phyloP scores from a whole-genome alignment of 1,139 yeast species.

The Pichia sp. region DNA sequence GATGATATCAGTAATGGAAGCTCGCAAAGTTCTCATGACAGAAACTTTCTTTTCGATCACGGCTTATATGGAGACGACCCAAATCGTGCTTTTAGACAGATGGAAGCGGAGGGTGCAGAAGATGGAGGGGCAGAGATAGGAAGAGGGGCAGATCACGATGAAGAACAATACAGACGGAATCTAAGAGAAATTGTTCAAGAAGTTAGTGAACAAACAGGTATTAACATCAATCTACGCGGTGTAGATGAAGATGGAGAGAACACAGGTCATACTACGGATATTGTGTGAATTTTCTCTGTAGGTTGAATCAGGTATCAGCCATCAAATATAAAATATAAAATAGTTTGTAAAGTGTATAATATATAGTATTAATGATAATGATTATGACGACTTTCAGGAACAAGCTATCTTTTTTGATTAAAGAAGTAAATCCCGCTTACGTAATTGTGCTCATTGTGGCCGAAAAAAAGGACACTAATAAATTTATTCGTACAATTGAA shows the following conservation, averaged over 20 bases:
- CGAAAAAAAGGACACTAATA: no score
- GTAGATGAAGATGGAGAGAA: neutral
- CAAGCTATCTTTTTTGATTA: no score
- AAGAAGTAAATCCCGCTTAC: neutral
- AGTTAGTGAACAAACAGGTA: slow-evolving; percentile 9
- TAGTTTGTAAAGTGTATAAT: no score
- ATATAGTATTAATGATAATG: neutral
- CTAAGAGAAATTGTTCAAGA: slow-evolving; percentile 4
- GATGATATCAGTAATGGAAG: neutral
- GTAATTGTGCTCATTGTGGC: no score
- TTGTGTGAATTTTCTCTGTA: neutral
- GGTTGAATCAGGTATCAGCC: no score
- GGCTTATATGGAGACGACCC: slow-evolving; percentile 14
- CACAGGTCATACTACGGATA: neutral
- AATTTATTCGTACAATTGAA: neutral
- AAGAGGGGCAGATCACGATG: neutral
- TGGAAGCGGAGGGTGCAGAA: neutral
- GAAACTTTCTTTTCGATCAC: slow-evolving; percentile 3
- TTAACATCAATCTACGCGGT: slow-evolving; percentile 8
- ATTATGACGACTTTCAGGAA: neutral
- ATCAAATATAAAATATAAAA: no score
- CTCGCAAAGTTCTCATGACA: neutral
- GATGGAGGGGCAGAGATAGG: neutral
- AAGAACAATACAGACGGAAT: slow-evolving; percentile 3
- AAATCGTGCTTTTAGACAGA: neutral